These are phyloP conservation scores for Xylaria grammica DNA, from an alignment of 495 filamentous ascomycete genomes.

Conservation along the genomic window DNA sequence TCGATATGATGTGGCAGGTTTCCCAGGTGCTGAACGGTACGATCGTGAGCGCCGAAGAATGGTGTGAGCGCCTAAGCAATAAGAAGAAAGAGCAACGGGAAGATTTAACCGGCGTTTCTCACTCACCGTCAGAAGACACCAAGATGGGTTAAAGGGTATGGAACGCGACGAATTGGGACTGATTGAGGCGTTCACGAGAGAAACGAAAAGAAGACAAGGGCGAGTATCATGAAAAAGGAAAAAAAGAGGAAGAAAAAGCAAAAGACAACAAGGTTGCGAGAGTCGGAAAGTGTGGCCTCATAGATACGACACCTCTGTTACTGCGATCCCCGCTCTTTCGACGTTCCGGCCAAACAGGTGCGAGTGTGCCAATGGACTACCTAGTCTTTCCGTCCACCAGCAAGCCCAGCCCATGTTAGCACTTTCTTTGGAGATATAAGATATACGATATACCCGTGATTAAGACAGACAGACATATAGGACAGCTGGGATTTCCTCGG, in stretches of 20 bases:
- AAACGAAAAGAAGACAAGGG: no score
- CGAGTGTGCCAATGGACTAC: background rate
- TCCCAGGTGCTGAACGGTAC: constrained; percentile 82
- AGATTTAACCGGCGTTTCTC: constrained; percentile 24
- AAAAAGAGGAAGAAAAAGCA: constrained; percentile 7
- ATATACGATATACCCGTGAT: constrained; percentile 6
- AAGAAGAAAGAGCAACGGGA: constrained; percentile 47
- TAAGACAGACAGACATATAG: background rate
- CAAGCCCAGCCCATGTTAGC: background rate
- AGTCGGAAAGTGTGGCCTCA: background rate
- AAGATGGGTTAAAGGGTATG: constrained; percentile 31
- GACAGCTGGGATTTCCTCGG: background rate
- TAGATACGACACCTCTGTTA: constrained; percentile 3
- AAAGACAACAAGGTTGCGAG: background rate
- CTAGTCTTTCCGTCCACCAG: background rate
- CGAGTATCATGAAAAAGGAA: no score
- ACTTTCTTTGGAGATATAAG: background rate
- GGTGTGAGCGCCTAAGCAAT: constrained; percentile 77
- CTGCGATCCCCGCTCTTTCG: background rate
- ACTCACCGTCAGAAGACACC: constrained; percentile 26
- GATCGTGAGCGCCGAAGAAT: constrained; percentile 82
- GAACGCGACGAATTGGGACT: constrained; percentile 26
- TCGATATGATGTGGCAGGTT: constrained; percentile 89
- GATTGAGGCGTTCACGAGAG: constrained; percentile 28
- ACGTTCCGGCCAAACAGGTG: no score